Percentiles rank a stretch among this genome's conserved stretches.
Evolutionary conservation across 2,329 filamentous ascomycete genomes (phyloP).

Genomic region (Fusarium compactum): DNA sequence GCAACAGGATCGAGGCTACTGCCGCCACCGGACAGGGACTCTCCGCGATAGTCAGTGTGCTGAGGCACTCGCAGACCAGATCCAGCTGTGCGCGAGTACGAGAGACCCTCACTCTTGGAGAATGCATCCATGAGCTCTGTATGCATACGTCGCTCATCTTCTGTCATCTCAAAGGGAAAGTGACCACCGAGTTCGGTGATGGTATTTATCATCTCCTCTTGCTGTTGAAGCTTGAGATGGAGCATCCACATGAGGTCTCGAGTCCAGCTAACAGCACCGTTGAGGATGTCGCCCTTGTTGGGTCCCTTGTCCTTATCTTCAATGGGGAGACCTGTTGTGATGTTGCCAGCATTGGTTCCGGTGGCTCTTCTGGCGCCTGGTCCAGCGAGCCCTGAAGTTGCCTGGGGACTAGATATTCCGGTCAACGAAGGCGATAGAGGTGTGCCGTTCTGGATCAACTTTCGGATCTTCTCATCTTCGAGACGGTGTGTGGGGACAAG

Average conservation of each 20-base stretch:
- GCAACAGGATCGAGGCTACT: slow-evolving; percentile 53
- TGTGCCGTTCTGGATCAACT: slow-evolving; percentile 92
- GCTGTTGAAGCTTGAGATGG: slow-evolving; percentile 88
- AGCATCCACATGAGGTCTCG: slow-evolving; percentile 98
- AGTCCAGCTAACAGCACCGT: slow-evolving; percentile 96
- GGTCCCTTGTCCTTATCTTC: slow-evolving; percentile 99
- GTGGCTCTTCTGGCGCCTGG: slow-evolving; percentile 85
- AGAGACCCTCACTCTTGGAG: slow-evolving; percentile 84
- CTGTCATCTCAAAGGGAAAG: slow-evolving; percentile 84
- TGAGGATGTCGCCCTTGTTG: slow-evolving; percentile 98
- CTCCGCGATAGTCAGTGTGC: slow-evolving; percentile 91
- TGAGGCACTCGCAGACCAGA: slow-evolving; percentile 91
- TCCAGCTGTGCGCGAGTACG: slow-evolving; percentile 85
- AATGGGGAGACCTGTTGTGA: slow-evolving; percentile 90
- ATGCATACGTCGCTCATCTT: slow-evolving; percentile 96
- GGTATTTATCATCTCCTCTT: slow-evolving; percentile 84
- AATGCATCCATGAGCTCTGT: slow-evolving; percentile 90
- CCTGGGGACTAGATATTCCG: slow-evolving; percentile 75
- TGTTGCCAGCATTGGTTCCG: slow-evolving; percentile 77
- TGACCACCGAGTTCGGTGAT: slow-evolving; percentile 78
- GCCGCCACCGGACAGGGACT: slow-evolving; percentile 69
- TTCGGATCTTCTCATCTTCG: slow-evolving; percentile 96
- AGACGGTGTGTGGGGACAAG: slow-evolving; percentile 92
- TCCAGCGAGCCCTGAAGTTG: slow-evolving; percentile 88
- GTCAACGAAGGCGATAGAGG: slow-evolving; percentile 86